Evolutionary conservation across 495 filamentous ascomycete genomes (phyloP).

Genomic region (Penicillium maclennaniae): DNA sequence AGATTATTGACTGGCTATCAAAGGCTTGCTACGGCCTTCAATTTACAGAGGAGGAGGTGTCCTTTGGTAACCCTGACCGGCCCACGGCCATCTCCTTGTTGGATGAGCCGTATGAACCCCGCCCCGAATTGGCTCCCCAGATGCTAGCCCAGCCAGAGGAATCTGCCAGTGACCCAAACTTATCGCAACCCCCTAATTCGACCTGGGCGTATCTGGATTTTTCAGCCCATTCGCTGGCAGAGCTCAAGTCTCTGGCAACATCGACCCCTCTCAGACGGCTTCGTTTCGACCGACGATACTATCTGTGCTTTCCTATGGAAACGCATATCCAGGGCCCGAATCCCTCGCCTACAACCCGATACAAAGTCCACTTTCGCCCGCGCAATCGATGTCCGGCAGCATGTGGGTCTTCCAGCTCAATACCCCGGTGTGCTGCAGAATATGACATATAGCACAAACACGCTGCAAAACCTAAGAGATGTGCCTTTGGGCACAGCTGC

Average conservation of each 20-base stretch:
- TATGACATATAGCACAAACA: slow-evolving; percentile 34
- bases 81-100: slow-evolving; percentile 39
- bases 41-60: slow-evolving; percentile 44
- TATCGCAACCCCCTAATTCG: background rate
- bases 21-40: slow-evolving; percentile 47
- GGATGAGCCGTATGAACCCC: slow-evolving; percentile 29
- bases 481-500: slow-evolving; percentile 38
- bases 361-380: slow-evolving; percentile 39
- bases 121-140: slow-evolving; percentile 30
- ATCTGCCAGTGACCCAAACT: background rate
- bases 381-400: slow-evolving; percentile 48
- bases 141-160: slow-evolving; percentile 19
- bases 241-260: slow-evolving; percentile 41
- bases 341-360: slow-evolving; percentile 31
- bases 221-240: slow-evolving; percentile 19
- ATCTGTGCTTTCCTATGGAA: slow-evolving; percentile 54
- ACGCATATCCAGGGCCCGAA: slow-evolving; percentile 42
- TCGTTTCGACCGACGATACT: slow-evolving; percentile 52
- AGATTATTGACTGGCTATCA: slow-evolving; percentile 48
- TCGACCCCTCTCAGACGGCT: slow-evolving; percentile 13
- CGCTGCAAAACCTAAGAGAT: slow-evolving; percentile 27
- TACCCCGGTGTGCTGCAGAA: slow-evolving; percentile 47
- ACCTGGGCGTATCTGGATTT: slow-evolving; percentile 10
- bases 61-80: slow-evolving; percentile 43
- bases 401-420: slow-evolving; percentile 35